Evolutionary conservation across 805 yeast genomes (phyloP), one percentile per base, ranked within the genome.

Genomic region (Diddensiella caesifluorescens): DNA sequence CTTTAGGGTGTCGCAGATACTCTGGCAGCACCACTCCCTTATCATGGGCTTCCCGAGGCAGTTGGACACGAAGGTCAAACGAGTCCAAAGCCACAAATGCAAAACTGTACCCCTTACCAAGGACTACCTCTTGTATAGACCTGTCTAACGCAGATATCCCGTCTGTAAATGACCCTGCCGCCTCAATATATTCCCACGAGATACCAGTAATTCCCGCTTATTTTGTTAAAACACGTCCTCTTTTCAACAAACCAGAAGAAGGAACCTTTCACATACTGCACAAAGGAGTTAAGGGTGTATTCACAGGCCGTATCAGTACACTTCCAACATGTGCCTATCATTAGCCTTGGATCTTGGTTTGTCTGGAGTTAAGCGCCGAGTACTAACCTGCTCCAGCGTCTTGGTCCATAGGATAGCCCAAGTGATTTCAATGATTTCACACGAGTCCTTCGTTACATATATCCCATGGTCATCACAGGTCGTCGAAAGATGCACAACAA

Each of bases 11-110:
- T 58, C 80, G 85, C 45, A 89, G 63, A 57, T 81, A 85, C 3
- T 74, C 69, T 0, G 95, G 95, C 42, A 88, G 69, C 3, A 70
- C 73, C 44, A 83, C 79, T 7, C 76, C 73, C 57, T 82, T 77
- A 56, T 85, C 95, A 30, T 86, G 69, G 5, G 95, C 85, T 59
- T 87, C 95, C 36, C 94, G 71, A 9, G 83, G 82, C 26, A 89
- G 64, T 55, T 80, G 82, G 36, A 89, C 89, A 46, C 88, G 71
- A 36, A 88, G 65, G 53, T 80, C 80, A 80, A 82, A 79, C 7
- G 81, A 70, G 54, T 78, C 77, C 47, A 77, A 67, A 0, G 87
- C 72, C 37, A 87, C 79, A 51, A 87, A 75, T 2, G 79, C 68
- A 57, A 84, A 80, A 37, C 62, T 59, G 7, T 66, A 65, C 28